Percentiles rank a stretch among this genome's conserved stretches.
phyloP scores from a whole-genome alignment of 2,329 filamentous ascomycete genomes.

The Zalaria sp. region DNA sequence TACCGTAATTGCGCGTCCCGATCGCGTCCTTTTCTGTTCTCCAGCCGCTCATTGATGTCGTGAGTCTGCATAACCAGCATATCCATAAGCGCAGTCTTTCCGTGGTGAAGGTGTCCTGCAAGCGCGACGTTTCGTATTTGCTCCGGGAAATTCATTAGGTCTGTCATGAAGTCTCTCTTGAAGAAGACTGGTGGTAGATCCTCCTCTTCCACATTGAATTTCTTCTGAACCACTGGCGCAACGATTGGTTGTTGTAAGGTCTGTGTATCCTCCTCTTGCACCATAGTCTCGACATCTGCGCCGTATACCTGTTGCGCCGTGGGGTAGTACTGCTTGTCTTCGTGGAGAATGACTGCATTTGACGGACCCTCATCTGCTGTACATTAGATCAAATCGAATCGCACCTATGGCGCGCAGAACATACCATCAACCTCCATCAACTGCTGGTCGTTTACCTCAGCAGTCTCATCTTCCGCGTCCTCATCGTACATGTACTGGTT shows the following conservation, averaged over 20 bases:
- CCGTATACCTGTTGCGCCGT: constrained; percentile 96
- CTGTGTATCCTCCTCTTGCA: constrained; percentile 95
- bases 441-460: constrained; percentile 53
- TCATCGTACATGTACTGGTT: constrained; percentile 71
- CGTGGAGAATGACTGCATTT: constrained; percentile 93
- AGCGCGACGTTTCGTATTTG: constrained; percentile 88
- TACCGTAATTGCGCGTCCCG: constrained; percentile 86
- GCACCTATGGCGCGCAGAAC: constrained; percentile 9
- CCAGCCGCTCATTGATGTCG: constrained; percentile 63
- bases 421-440: constrained; percentile 84
- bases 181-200: constrained; percentile 82
- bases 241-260: constrained; percentile 86
- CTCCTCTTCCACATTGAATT: constrained; percentile 84
- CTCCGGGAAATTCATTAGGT: constrained; percentile 90
- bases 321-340: constrained; percentile 99
- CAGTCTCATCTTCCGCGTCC: constrained; percentile 44
- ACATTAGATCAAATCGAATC: background rate
- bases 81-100: constrained; percentile 96
- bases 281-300: constrained; percentile 82
- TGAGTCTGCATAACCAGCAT: constrained; percentile 96
- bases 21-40: constrained; percentile 67
- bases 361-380: constrained; percentile 63
- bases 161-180: constrained; percentile 82
- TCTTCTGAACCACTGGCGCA: constrained; percentile 84
- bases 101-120: constrained; percentile 87